These are phyloP conservation scores for Monilinia aucupariae DNA, from an alignment of 2,329 filamentous ascomycete genomes.

Conservation along the genomic window DNA sequence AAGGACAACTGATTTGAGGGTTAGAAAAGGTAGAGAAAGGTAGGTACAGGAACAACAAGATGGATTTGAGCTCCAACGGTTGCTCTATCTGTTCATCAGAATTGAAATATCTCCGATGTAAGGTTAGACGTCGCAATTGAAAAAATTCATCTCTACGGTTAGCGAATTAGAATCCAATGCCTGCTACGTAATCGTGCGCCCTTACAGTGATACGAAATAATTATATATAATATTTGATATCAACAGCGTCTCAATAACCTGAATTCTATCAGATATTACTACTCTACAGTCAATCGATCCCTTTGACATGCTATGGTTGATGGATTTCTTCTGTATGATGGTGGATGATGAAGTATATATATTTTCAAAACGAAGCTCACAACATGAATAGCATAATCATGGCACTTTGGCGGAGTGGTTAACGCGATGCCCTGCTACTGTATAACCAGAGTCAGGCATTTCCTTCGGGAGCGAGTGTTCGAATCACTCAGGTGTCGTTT, in stretches of 20 bases:
- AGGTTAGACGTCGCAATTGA: background rate
- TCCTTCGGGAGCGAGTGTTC: constrained; percentile 14
- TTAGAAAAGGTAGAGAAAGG: background rate
- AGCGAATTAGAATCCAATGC: background rate
- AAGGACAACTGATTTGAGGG: background rate
- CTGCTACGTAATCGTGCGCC: background rate
- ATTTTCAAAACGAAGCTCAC: too few relatives aligned
- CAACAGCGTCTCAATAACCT: background rate
- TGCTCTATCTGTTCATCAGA: too few relatives aligned
- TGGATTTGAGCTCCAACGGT: background rate
- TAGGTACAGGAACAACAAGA: background rate
- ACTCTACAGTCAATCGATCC: background rate
- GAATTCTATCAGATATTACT: background rate
- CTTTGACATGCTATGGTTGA: too few relatives aligned
- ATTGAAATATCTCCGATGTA: background rate
- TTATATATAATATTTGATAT: background rate
- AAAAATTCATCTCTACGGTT: background rate
- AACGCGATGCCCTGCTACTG: constrained; percentile 15
- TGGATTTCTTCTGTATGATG: too few relatives aligned
- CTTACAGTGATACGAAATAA: background rate
- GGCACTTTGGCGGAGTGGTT: constrained; percentile 16
- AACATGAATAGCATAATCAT: background rate
- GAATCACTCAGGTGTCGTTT: constrained; percentile 14
- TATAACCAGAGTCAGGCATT: constrained; percentile 6
- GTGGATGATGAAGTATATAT: too few relatives aligned